Conservation (phyloP, 2,329 filamentous ascomycete species). For the Dryadomyces quercivorus region DNA sequence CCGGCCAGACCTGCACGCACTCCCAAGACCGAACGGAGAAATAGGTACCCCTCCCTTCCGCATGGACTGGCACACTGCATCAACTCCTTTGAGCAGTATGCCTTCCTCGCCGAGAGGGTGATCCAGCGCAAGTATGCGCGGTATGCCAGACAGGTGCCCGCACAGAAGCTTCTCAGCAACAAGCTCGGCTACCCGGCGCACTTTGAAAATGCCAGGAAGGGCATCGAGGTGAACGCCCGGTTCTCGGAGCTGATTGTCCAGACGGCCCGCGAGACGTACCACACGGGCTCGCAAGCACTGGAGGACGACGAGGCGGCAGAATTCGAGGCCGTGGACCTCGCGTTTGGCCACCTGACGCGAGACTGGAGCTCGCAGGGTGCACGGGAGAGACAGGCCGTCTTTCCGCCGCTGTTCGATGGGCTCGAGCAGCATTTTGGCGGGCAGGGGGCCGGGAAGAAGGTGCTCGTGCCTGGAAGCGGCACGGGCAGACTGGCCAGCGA, state of each 20-base stretch:
- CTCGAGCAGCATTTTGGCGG: neutral
- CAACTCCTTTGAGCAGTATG: constrained; percentile 3
- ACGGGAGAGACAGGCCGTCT: neutral
- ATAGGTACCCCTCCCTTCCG: neutral
- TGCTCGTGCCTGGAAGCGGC: constrained; percentile 1
- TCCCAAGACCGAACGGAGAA: too few relatives aligned
- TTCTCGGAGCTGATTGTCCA: neutral
- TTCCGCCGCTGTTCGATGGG: neutral
- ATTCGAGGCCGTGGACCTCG: neutral
- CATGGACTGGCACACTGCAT: neutral
- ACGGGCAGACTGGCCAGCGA: constrained; percentile 2
- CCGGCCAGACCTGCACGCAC: too few relatives aligned
- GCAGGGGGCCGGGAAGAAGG: neutral
- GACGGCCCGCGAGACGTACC: neutral
- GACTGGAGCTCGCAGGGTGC: constrained; percentile 1
- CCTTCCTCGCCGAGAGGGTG: neutral
- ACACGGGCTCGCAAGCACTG: neutral
- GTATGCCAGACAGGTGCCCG: neutral
- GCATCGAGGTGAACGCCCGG: neutral
- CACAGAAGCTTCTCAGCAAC: neutral
- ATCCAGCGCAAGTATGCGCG: neutral
- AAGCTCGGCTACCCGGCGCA: neutral
- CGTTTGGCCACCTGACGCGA: neutral
- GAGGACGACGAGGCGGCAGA: neutral
- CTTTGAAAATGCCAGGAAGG: neutral